Conservation (phyloP, 768 basidiomycete species). For the Phylloporus arenicola region DNA sequence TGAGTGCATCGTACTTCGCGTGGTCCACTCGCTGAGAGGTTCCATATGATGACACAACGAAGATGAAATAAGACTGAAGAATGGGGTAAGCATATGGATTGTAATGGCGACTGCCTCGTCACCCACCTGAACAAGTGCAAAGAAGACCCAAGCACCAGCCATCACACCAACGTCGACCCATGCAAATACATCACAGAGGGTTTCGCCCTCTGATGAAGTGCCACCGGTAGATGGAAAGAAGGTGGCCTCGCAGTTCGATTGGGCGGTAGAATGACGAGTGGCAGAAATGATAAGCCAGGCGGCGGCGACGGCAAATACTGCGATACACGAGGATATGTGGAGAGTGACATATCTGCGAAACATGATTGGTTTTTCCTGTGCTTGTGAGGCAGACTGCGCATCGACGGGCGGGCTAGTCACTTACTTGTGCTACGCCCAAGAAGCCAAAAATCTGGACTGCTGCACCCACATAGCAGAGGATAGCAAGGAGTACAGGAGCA, state of each 20-base stretch:
- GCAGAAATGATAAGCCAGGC: constrained; percentile 83
- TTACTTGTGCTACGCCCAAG: constrained; percentile 73
- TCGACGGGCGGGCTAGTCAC: neutral
- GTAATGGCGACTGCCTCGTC: neutral
- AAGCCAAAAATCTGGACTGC: constrained; percentile 79
- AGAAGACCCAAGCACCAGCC: constrained; percentile 79
- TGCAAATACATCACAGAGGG: constrained; percentile 83
- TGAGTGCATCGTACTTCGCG: constrained; percentile 72
- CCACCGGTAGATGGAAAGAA: constrained; percentile 46
- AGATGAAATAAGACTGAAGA: constrained; percentile 43
- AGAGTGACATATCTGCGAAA: constrained; percentile 68
- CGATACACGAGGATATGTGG: constrained; percentile 49
- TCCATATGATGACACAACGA: constrained; percentile 60
- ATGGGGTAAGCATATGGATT: constrained; percentile 2
- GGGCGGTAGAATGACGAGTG: constrained; percentile 65
- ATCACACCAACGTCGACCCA: constrained; percentile 93
- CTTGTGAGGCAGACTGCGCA: constrained; percentile 3
- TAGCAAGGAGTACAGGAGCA: constrained; percentile 67
- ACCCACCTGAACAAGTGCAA: constrained; percentile 72
- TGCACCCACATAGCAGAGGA: constrained; percentile 71
- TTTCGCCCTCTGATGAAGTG: constrained; percentile 48
- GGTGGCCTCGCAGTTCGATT: constrained; percentile 53
- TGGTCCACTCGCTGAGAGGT: constrained; percentile 74
- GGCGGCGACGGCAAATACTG: constrained; percentile 70
- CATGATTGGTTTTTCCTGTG: constrained; percentile 59